Percentiles rank a stretch among this genome's conserved stretches.
Conservation (phyloP, 2,329 filamentous ascomycete genomes). For the Purpureocillium takamizusanense region DNA sequence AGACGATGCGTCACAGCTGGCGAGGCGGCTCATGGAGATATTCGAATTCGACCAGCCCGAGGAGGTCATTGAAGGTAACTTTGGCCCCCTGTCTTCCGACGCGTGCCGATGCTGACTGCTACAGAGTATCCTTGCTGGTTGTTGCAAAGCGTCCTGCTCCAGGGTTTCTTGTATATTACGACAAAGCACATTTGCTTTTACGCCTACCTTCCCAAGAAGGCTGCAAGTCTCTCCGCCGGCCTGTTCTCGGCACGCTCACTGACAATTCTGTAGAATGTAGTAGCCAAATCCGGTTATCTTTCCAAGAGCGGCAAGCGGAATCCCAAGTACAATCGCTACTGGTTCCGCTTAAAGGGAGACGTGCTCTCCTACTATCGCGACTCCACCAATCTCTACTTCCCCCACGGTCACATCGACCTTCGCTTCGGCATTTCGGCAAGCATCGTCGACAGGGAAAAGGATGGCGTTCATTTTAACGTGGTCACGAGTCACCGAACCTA, state of each 20-base stretch:
- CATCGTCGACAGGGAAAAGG: slow-evolving; percentile 67
- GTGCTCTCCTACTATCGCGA: slow-evolving; percentile 85
- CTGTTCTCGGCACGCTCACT: slow-evolving; percentile 4
- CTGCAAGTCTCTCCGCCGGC: slow-evolving; percentile 40
- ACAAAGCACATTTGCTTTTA: slow-evolving; percentile 93
- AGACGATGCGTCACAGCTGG: slow-evolving; percentile 49
- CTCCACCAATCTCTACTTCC: slow-evolving; percentile 81
- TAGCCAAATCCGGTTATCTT: slow-evolving; percentile 80
- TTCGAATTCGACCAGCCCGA: slow-evolving; percentile 77
- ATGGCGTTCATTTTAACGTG: slow-evolving; percentile 68
- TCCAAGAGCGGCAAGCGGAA: slow-evolving; percentile 84
- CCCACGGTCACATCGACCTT: slow-evolving; percentile 83
- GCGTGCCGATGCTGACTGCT: background rate
- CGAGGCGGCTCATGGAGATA: slow-evolving; percentile 68
- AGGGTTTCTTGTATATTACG: slow-evolving; percentile 95
- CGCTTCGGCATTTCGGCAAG: slow-evolving; percentile 85
- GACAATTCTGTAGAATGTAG: slow-evolving; percentile 45
- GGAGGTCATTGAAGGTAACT: slow-evolving; percentile 66
- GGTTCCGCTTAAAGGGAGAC: slow-evolving; percentile 88
- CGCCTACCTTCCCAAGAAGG: slow-evolving; percentile 90
- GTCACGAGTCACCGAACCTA: slow-evolving; percentile 77
- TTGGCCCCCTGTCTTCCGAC: background rate
- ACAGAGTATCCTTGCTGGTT: slow-evolving; percentile 89
- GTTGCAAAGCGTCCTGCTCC: slow-evolving; percentile 80
- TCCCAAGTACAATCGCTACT: slow-evolving; percentile 80